Conservation (phyloP, 208 protist species). For the Trypanosoma congolense region DNA sequence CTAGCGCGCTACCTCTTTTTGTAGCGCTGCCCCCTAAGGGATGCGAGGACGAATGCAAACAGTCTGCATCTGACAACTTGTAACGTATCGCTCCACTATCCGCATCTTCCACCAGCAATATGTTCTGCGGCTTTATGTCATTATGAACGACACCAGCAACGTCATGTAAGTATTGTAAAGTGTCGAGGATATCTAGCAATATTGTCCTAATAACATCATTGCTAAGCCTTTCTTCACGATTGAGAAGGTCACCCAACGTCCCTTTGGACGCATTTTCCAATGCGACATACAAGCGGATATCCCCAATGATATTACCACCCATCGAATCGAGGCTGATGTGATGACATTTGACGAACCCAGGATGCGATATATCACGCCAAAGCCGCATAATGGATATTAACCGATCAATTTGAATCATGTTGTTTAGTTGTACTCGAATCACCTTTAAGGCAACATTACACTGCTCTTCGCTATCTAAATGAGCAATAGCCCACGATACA, state of each 20-base stretch:
- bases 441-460: constrained; percentile 12
- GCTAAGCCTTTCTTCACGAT: constrained; percentile 15
- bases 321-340: constrained; percentile 7
- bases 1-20: constrained; percentile 5
- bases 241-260: constrained; percentile 21
- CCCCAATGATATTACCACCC: not conserved
- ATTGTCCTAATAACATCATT: constrained; percentile 27
- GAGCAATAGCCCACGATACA: constrained; percentile 20
- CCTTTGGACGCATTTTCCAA: constrained; percentile 22
- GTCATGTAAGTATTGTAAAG: constrained; percentile 58
- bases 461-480: not conserved
- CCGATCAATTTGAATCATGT: constrained; percentile 12
- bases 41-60: constrained; percentile 3
- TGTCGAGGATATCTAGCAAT: constrained; percentile 34
- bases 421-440: constrained; percentile 2
- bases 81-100: constrained; percentile 17
- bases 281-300: constrained; percentile 14
- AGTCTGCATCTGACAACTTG: constrained; percentile 61
- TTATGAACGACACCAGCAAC: constrained; percentile 53
- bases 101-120: constrained; percentile 45
- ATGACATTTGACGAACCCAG: constrained; percentile 15
- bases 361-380: constrained; percentile 2
- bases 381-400: constrained; percentile 17
- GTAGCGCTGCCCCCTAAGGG: constrained; percentile 1
- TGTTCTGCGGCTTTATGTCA: constrained; percentile 84